Conservation (phyloP, 2,329 filamentous ascomycete species). For the Harringtonia lauricola region DNA sequence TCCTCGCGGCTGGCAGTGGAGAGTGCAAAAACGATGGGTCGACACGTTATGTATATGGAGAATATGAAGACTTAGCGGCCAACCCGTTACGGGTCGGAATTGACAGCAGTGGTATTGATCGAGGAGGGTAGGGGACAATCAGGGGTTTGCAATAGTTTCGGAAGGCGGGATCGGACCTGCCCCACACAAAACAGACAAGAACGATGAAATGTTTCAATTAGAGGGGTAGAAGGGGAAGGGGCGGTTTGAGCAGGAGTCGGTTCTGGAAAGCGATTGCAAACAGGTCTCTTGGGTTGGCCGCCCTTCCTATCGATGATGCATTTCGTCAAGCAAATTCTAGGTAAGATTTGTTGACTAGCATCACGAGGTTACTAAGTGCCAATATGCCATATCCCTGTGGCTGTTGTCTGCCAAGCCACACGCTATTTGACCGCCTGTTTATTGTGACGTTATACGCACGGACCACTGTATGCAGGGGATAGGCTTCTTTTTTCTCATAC, state of each 20-base stretch:
- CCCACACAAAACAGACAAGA: slow-evolving; percentile 6
- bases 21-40: background rate
- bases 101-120: background rate
- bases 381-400: no score
- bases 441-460: no score
- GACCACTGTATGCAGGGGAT: no score
- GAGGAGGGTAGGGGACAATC: background rate
- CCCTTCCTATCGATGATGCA: background rate
- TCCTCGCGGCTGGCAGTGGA: background rate
- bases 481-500: no score
- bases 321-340: no score
- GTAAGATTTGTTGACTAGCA: no score
- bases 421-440: no score
- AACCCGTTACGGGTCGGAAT: background rate
- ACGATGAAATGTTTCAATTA: background rate
- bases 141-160: slow-evolving; percentile 8
- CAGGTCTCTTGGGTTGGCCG: background rate
- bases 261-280: background rate
- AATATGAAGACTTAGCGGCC: background rate
- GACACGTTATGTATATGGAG: background rate
- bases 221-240: background rate
- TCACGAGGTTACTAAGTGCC: no score
- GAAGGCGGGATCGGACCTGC: slow-evolving; percentile 6
- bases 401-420: background rate
- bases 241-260: background rate